These are phyloP conservation scores for Iberis pinnata DNA, from an alignment of 345 rosid genomes.

Conservation along the genomic window DNA sequence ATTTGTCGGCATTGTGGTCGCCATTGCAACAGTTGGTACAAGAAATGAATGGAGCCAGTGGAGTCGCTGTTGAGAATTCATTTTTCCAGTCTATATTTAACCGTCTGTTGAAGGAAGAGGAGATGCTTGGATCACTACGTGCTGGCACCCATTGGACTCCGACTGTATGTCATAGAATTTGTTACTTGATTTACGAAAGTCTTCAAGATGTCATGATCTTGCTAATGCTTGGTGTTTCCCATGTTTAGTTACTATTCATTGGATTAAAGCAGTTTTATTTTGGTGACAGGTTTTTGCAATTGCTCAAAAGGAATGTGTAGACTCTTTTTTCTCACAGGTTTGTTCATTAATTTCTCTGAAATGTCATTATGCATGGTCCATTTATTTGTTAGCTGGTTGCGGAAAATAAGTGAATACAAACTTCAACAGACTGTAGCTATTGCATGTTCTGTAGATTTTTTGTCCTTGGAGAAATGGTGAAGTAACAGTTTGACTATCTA, in stretches of 20 bases:
- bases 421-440: slow-evolving; percentile 2
- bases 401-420: not conserved
- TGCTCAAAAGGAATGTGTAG: slow-evolving; percentile 90
- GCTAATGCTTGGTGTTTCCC: slow-evolving; percentile 15
- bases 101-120: slow-evolving; percentile 65
- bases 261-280: slow-evolving; percentile 6
- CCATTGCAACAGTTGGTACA: slow-evolving; percentile 74
- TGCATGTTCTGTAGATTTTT: slow-evolving; percentile 1
- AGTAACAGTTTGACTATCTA: slow-evolving; percentile 11
- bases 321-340: slow-evolving; percentile 94
- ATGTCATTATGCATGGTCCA: not conserved
- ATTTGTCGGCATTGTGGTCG: slow-evolving; percentile 65
- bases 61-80: slow-evolving; percentile 69
- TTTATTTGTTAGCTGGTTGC: slow-evolving; percentile 1
- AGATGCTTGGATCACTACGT: slow-evolving; percentile 89
- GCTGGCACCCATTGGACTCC: slow-evolving; percentile 99
- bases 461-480: slow-evolving; percentile 9
- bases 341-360: slow-evolving; percentile 6
- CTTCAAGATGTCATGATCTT: slow-evolving; percentile 5
- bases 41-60: slow-evolving; percentile 84
- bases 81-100: slow-evolving; percentile 85
- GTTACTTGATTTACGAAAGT: not conserved
- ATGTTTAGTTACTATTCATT: slow-evolving; percentile 5
- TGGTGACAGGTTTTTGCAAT: slow-evolving; percentile 66
- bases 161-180: slow-evolving; percentile 46